Conservation (phyloP, 805 yeast genomes). For the Candida multigemmis region DNA sequence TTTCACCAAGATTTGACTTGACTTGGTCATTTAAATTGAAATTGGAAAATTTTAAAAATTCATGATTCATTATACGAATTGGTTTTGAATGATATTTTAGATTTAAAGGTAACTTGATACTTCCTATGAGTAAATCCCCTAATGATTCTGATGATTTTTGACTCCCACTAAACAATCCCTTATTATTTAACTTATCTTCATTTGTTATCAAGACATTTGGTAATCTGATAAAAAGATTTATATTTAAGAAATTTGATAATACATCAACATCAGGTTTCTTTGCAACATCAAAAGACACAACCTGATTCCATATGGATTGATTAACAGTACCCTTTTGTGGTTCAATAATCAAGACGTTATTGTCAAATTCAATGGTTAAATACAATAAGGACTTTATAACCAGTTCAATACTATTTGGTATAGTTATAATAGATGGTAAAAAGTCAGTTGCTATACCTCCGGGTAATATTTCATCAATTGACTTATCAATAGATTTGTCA, state of each 20-base stretch:
- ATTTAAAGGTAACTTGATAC: conserved; percentile 53
- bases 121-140: conserved; percentile 72
- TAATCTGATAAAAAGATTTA: conserved; percentile 73
- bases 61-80: conserved; percentile 59
- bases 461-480: conserved; percentile 13
- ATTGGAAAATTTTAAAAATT: conserved; percentile 23
- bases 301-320: conserved; percentile 78
- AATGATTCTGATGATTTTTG: too few species aligned
- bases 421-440: conserved; percentile 46
- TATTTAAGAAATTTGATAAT: conserved; percentile 47
- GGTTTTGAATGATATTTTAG: conserved; percentile 40
- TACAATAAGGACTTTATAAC: conserved; percentile 64
- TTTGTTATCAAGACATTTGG: conserved; percentile 54
- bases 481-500: conserved; percentile 9
- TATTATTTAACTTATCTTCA: conserved; percentile 17
- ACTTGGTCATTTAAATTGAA: conserved; percentile 31
- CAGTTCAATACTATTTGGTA: conserved; percentile 39
- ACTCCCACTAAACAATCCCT: conserved; percentile 18
- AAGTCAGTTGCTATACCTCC: conserved; percentile 23
- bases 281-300: conserved; percentile 81
- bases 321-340: conserved; percentile 77
- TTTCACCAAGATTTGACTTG: conserved; percentile 30
- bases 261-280: conserved; percentile 14
- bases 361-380: conserved; percentile 89
- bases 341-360: conserved; percentile 81